Conservation (phyloP, 1,284 basidiomycete genomes). For the Amylostereum chailletii region DNA sequence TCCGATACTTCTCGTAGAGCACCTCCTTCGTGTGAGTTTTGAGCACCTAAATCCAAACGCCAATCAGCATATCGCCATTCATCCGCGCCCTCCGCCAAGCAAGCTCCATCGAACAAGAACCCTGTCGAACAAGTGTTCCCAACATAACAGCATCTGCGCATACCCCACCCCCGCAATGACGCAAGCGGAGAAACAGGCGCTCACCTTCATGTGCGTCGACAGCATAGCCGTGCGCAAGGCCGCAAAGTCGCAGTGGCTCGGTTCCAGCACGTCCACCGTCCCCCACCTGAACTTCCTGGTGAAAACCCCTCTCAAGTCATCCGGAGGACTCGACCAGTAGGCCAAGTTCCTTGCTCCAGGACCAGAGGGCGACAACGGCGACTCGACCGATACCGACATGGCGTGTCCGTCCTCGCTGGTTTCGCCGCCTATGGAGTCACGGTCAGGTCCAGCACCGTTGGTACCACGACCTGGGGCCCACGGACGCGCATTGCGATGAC, state of each 20-base stretch:
- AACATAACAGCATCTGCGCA: too few species aligned
- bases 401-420: conserved; percentile 32
- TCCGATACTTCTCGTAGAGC: conserved; percentile 76
- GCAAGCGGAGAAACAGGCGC: conserved; percentile 14
- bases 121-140: too few species aligned
- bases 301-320: conserved; percentile 63
- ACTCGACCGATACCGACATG: conserved; percentile 15
- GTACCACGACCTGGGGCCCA: conserved; percentile 17
- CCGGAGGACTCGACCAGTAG: conserved; percentile 44
- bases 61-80: conserved; percentile 5
- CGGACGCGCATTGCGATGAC: conserved; percentile 22
- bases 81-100: conserved; percentile 10
- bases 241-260: conserved; percentile 75
- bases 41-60: conserved; percentile 41
- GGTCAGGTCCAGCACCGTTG: neutral
- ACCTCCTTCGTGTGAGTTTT: conserved; percentile 76
- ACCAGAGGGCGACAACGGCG: conserved; percentile 17
- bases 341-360: conserved; percentile 26
- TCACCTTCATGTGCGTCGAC: conserved; percentile 72
- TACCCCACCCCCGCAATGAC: conserved; percentile 7
- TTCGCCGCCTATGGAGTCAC: neutral
- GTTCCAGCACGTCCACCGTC: conserved; percentile 73
- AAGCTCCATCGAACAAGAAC: neutral
- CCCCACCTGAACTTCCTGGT: conserved; percentile 75
- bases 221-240: conserved; percentile 71